Conservation (phyloP, 208 protist genomes). For the Herpetomonas tarakana region DNA sequence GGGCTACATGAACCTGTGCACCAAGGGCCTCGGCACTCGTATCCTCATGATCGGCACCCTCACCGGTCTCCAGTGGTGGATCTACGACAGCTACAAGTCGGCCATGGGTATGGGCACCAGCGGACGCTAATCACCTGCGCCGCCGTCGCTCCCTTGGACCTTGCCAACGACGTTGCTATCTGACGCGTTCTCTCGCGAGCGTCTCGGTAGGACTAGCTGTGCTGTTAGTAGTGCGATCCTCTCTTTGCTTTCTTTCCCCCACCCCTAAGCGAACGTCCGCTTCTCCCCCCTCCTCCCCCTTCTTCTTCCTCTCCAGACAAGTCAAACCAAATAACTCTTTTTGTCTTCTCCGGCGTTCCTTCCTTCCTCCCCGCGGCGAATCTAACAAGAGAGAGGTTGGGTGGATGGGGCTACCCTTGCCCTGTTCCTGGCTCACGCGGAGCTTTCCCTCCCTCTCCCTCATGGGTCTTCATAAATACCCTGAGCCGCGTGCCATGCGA, state of each 20-base stretch:
- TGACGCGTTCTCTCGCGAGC: background rate
- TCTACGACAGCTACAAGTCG: constrained; percentile 84
- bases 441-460: background rate
- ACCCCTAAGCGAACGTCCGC: background rate
- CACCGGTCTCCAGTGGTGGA: constrained; percentile 96
- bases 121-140: constrained; percentile 9
- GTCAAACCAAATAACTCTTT: no score
- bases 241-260: background rate
- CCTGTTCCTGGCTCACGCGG: background rate
- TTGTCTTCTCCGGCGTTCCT: background rate
- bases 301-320: background rate
- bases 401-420: background rate
- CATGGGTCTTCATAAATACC: background rate
- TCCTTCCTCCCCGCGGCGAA: background rate
- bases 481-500: background rate
- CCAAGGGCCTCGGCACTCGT: constrained; percentile 91
- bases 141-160: constrained; percentile 42
- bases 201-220: background rate
- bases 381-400: no score
- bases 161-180: background rate
- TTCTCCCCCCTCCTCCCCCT: background rate
- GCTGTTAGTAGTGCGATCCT: background rate
- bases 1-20: constrained; percentile 81
- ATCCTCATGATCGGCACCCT: constrained; percentile 97
- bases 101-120: constrained; percentile 53